Base-by-base conservation (phyloP, 208 protist genomes). In the Leishmania gerbilli region DNA sequence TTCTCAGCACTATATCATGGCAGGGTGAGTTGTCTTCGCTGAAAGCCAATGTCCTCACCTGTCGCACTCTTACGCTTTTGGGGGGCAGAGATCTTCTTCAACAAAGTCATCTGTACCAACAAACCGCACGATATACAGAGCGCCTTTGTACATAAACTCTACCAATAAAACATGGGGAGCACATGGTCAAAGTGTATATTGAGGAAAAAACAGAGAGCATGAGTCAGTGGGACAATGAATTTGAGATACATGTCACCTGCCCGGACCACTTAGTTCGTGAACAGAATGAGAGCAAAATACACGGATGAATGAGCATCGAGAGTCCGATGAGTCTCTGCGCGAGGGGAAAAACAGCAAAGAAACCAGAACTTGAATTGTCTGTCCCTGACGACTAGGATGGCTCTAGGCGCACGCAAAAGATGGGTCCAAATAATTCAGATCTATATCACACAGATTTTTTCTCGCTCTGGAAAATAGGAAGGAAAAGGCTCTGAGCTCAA, bases 101-200 rank as follows among this genome's bases (percentile, higher is more conserved):
- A 13, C 40, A 21, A 72, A 31, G 34, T 34, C 2, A 51, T 24
- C 21, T 72, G 13, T 37, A 34, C 34, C 24, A 45, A 9, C n/a
- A 77, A 67, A 71, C 0, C 58, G 4, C 24, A 55, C 42, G 34
- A 56, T 17, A 31, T 31, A 68, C 60, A 55, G 15, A 27, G 42
- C 27, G 7, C 17, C 40, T 69, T 71, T 71, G 37, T 56, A 79
- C 67, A 80, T 77, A 60, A 56, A 19, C 19, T 79, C 64, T 65
- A 74, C 45, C 53, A 55, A 72, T 71, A 76, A 79, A 47, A 42
- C 24, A 58, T 27, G 24, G 24, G 34, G 2, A 45, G 21, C 51
- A 51, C 1, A 62, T 60, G 15, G 4, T 24, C 17, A 21, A 13
- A 21, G 45, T 27, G 31, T 9, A 49, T 34, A 64, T 15, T 58